Evolutionary conservation across 2,329 filamentous ascomycete genomes (phyloP).

Genomic region (Colletotrichum sp.): DNA sequence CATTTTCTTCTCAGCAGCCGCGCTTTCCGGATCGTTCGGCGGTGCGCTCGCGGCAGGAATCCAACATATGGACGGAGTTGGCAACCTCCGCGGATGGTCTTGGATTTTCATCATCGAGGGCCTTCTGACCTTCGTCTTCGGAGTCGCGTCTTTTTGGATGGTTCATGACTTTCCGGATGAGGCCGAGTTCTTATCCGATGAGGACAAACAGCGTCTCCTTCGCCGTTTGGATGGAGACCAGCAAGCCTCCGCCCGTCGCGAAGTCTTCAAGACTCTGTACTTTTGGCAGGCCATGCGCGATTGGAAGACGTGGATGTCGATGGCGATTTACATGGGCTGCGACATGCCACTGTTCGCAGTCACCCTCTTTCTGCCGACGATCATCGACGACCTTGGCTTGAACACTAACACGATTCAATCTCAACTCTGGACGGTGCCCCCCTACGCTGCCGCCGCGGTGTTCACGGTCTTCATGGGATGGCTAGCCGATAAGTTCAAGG

Average conservation of each 20-base stretch:
- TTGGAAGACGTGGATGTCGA: conserved; percentile 82
- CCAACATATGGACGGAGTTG: conserved; percentile 70
- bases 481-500: conserved; percentile 74
- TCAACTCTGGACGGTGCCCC: conserved; percentile 77
- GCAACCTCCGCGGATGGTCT: conserved; percentile 60
- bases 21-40: conserved; percentile 79
- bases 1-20: conserved; percentile 84
- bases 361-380: conserved; percentile 66
- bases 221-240: conserved; percentile 72
- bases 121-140: conserved; percentile 71
- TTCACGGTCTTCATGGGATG: conserved; percentile 75
- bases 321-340: conserved; percentile 79
- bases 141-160: conserved; percentile 74
- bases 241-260: conserved; percentile 76
- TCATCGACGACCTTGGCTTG: conserved; percentile 13
- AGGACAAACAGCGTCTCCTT: conserved; percentile 75
- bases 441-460: conserved; percentile 74
- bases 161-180: conserved; percentile 84
- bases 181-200: conserved; percentile 72
- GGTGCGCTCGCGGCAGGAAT: conserved; percentile 77
- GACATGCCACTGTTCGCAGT: conserved; percentile 78
- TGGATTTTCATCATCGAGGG: conserved; percentile 77
- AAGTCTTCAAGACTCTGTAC: conserved; percentile 75
- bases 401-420: conserved; percentile 57
- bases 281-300: conserved; percentile 76